Base-by-base conservation (phyloP, 768 basidiomycete species). In the Pleurotus cornucopiae region DNA sequence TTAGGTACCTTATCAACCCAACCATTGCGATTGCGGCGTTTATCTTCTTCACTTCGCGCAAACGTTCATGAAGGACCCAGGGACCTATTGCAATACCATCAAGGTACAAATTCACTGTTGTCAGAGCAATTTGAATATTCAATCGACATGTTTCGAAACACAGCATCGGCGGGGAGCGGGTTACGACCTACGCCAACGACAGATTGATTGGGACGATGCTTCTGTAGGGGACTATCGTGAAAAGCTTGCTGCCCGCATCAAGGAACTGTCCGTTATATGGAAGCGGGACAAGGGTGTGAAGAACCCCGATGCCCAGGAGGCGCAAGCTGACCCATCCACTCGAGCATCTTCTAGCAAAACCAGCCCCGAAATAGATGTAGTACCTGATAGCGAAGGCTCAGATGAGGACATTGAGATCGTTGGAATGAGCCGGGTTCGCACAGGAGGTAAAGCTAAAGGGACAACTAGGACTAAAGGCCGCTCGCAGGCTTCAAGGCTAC, bases 11-110 rank as follows among this genome's bases (percentile, higher is more conserved):
- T 73, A 76, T 20, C 97, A 99, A 66, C 83, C 84, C 13, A 98
- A 98, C 66, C 91, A 76, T 60, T 91, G 86, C 64, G 95, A 98
- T 67, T 99, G 97, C 62, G 97, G 97, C 5, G 67, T 97, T 25
- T 99, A 91, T 68, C 77, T 98, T 11, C 74, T 98, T 9, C 94
- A 98, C 64, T 92, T 92, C 49, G 89, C 86, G 6, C 75, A 85
- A 62, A 83, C 81, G 0, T 91, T 98, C 65, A 81, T 97, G 69
- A 71, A 66, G 6, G 71, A 88, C 53, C 88, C 92, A 0, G 64
- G 68, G 0, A 65, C 70, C 14, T 82, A 85, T 56, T 73, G 76
- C 52, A 60, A 74, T 6, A 69, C 77, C 30, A 86, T 91, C 46
- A 64, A 76, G 58, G 78, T 79, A 62, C 26, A 71, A 66, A 26